Evolutionary conservation across 2,329 filamentous ascomycete species (phyloP), one percentile per base, ranked within the genome.

Genomic region (Byssoonygena ceratinophila): DNA sequence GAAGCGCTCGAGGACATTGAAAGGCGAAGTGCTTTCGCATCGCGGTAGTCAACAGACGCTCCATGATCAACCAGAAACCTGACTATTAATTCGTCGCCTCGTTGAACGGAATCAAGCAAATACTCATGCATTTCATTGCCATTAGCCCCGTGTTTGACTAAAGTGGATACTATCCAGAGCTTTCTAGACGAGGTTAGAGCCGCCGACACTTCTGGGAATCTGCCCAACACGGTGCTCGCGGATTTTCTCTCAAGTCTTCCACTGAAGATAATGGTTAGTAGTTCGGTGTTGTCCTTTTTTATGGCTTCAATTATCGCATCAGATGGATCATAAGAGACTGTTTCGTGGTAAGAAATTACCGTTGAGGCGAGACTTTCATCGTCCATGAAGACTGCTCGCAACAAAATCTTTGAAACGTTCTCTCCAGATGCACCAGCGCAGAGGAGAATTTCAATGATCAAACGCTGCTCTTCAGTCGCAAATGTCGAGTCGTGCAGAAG

Each of bases 341-440:
- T 78, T 0, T 76, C 76, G 6, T 77, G 76, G 51, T 80, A 74
- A 2, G 65, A 63, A 20, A 79, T 68, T 5, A 82, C 65, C n/a
- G 81, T 64, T 34, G 66, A 67, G 1, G 78, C 73, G 73, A 81
- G 76, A 37, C 79, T 76, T 52, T 75, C 69, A 54, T 76, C 79
- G 40, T 75, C 73, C 1, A 69, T 70, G 5, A 71, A 66, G 48
- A 73, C 75, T 0, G 78, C 75, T 29, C 74, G 67, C 5, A 75
- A 64, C 0, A 82, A 66, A 0, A 74, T 76, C 27, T 67, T 64
- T 0, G 76, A 71, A 0, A 78, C 64, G 0, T 70, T 65, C 12
- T 77, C 73, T 1, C 80, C 80, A 11, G 70, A 67, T 1, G 79
- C 78, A 0, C 80, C 79, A 1, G 76, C 78, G 50, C 79, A 81